Evolutionary conservation across 2,329 filamentous ascomycete species (phyloP).

Genomic region (Penicillium brevicompactum): DNA sequence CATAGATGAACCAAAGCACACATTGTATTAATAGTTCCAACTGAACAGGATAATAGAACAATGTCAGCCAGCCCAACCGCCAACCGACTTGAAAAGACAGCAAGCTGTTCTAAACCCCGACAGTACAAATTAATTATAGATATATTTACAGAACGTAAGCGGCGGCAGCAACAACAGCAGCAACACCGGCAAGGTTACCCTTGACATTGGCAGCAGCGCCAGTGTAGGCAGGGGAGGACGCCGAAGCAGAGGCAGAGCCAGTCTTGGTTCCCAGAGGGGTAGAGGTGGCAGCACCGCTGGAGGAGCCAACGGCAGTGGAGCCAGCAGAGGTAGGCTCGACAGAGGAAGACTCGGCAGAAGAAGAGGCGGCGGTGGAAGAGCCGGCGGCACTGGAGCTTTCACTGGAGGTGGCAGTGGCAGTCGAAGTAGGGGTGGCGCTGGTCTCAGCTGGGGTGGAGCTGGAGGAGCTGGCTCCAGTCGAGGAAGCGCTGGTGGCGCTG

Average conservation of each 20-base stretch:
- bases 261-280: slow-evolving; percentile 21
- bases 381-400: slow-evolving; percentile 7
- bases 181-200: slow-evolving; percentile 30
- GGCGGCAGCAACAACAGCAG: slow-evolving; percentile 27
- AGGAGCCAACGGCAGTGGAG: slow-evolving; percentile 12
- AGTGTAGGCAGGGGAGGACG: slow-evolving; percentile 26
- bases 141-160: slow-evolving; percentile 30
- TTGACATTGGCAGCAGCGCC: slow-evolving; percentile 28
- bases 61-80: background rate
- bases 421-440: slow-evolving; percentile 7
- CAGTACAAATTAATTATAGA: slow-evolving; percentile 9
- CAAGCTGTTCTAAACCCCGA: background rate
- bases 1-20: background rate
- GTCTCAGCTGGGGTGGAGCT: slow-evolving; percentile 8
- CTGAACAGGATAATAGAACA: slow-evolving; percentile 2
- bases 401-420: slow-evolving; percentile 8
- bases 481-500: slow-evolving; percentile 5
- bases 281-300: slow-evolving; percentile 18
- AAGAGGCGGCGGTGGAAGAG: slow-evolving; percentile 5
- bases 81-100: background rate
- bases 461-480: background rate
- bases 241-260: slow-evolving; percentile 9
- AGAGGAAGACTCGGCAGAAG: slow-evolving; percentile 8
- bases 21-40: slow-evolving; percentile 9
- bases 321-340: slow-evolving; percentile 3